Conservation (phyloP, 768 basidiomycete species). For the Mycena amicta region DNA sequence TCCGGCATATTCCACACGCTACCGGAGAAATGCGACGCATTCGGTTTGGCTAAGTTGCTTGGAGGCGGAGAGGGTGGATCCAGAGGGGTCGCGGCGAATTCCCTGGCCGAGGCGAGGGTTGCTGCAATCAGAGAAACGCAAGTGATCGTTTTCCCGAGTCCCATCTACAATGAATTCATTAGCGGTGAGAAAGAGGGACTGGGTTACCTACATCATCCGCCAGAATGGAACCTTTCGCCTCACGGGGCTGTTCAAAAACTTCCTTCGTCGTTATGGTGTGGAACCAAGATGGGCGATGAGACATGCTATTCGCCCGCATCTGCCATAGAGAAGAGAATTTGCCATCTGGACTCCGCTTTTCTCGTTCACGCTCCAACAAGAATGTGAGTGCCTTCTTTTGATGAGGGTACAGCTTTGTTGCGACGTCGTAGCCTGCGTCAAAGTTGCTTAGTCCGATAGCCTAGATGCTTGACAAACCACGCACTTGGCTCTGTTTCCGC, state of each 20-base stretch:
- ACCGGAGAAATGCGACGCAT: conserved; percentile 69
- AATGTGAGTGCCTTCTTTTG: conserved; percentile 98
- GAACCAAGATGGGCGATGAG: conserved; percentile 60
- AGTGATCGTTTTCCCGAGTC: conserved; percentile 95
- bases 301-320: conserved; percentile 48
- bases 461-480: conserved; percentile 19
- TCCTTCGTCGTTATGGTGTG: conserved; percentile 87
- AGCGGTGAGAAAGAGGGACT: conserved; percentile 12
- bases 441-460: conserved; percentile 13
- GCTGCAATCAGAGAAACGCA: conserved; percentile 92
- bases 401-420: conserved; percentile 91
- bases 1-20: conserved; percentile 87
- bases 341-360: conserved; percentile 58
- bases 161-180: conserved; percentile 66
- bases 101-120: conserved; percentile 70
- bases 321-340: conserved; percentile 77
- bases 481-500: conserved; percentile 83
- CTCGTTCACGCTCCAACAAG: conserved; percentile 84
- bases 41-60: conserved; percentile 28
- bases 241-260: conserved; percentile 61
- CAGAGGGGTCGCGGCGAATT: conserved; percentile 63
- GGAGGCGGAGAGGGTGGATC: conserved; percentile 44
- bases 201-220: conserved; percentile 86
- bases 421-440: conserved; percentile 64
- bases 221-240: conserved; percentile 86